A percentile compares a stretch with the other conserved stretches of the same genome.
These are phyloP conservation scores for Arthroderma sp. DNA, from an alignment of 2,329 filamentous ascomycete species.

Conservation along the genomic window DNA sequence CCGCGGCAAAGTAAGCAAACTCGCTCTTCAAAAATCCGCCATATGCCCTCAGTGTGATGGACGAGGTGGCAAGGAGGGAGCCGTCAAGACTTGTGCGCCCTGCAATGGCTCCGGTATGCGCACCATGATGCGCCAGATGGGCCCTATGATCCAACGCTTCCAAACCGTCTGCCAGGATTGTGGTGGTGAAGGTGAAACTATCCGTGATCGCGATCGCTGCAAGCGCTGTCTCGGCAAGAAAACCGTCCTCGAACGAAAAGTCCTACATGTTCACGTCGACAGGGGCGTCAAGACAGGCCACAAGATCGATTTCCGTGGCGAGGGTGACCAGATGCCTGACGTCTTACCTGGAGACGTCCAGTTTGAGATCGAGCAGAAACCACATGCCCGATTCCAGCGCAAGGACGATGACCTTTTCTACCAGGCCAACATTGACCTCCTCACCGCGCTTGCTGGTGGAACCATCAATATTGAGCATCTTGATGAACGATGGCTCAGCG, in stretches of 20 bases:
- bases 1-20: conserved; percentile 92
- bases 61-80: conserved; percentile 89
- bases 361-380: conserved; percentile 99
- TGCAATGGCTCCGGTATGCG: conserved; percentile 92
- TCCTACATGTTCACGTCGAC: conserved; percentile 95
- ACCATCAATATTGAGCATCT: conserved; percentile 89
- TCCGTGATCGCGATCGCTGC: conserved; percentile 95
- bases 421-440: conserved; percentile 86
- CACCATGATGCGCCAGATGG: conserved; percentile 99
- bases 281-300: conserved; percentile 84
- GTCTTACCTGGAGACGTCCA: conserved; percentile 91
- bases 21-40: conserved; percentile 92
- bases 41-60: conserved; percentile 93
- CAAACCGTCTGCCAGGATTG: conserved; percentile 98
- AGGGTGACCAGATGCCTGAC: conserved; percentile 90
- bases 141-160: conserved; percentile 99
- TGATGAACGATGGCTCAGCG: conserved; percentile 89
- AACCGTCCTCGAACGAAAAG: conserved; percentile 93
- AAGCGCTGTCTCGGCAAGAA: conserved; percentile 96
- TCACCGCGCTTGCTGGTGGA: conserved; percentile 87
- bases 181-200: conserved; percentile 91
- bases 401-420: conserved; percentile 95
- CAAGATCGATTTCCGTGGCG: conserved; percentile 93
- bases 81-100: conserved; percentile 82
- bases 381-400: conserved; percentile 86